A percentile compares a stretch with the other conserved stretches of the same genome.
These are phyloP conservation scores for Diutina neorugosa DNA, from an alignment of 1,139 yeast species.

Conservation along the genomic window DNA sequence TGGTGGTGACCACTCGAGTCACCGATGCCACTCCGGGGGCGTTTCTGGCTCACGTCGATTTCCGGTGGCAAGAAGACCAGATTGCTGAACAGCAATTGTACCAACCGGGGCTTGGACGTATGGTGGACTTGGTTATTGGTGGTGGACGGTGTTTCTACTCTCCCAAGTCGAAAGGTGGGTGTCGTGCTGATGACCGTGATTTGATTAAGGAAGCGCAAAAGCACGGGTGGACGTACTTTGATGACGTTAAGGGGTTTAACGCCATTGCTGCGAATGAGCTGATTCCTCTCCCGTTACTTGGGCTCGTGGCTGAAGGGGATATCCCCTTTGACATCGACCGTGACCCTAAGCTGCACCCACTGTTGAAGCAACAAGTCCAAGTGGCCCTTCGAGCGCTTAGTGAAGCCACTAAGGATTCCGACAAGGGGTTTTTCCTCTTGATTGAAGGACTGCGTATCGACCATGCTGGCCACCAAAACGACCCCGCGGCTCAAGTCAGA, in stretches of 20 bases:
- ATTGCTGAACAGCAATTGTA: slow-evolving; percentile 84
- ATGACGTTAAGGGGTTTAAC: slow-evolving; percentile 46
- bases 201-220: slow-evolving; percentile 46
- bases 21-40: slow-evolving; percentile 64
- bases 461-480: slow-evolving; percentile 85
- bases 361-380: slow-evolving; percentile 59
- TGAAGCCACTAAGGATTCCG: slow-evolving; percentile 53
- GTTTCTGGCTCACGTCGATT: slow-evolving; percentile 65
- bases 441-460: slow-evolving; percentile 86
- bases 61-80: slow-evolving; percentile 63
- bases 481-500: slow-evolving; percentile 77
- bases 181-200: slow-evolving; percentile 55
- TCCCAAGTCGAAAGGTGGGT: slow-evolving; percentile 39
- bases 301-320: slow-evolving; percentile 56
- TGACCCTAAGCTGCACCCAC: slow-evolving; percentile 44
- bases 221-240: slow-evolving; percentile 58
- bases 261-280: slow-evolving; percentile 38
- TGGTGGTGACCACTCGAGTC: slow-evolving; percentile 77
- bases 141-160: slow-evolving; percentile 80
- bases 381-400: slow-evolving; percentile 58
- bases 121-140: slow-evolving; percentile 75
- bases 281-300: slow-evolving; percentile 59
- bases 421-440: slow-evolving; percentile 67
- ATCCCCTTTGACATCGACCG: slow-evolving; percentile 78
- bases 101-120: slow-evolving; percentile 59